phyloP scores from a whole-genome alignment of 352 stramenopile species.

The Peronospora belbahrii region DNA sequence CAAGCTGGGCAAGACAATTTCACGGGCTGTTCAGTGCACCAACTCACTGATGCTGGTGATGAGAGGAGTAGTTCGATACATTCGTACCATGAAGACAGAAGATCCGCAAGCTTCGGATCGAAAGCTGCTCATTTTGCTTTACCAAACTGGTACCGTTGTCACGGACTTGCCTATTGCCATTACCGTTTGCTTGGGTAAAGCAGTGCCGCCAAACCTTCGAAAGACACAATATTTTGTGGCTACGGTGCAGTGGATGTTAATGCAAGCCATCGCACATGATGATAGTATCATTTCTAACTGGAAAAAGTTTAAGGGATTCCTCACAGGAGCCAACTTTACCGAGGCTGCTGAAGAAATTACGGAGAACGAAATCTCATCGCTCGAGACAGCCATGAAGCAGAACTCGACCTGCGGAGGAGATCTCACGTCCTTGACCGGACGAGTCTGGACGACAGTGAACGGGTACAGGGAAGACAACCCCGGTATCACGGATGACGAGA shows the following conservation, averaged over 20 bases:
- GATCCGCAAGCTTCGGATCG: slow-evolving; percentile 15
- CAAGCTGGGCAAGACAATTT: slow-evolving; percentile 19
- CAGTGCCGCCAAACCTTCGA: slow-evolving; percentile 12
- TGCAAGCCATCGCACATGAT: slow-evolving; percentile 17
- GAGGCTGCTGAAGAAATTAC: slow-evolving; percentile 19
- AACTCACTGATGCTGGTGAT: slow-evolving; percentile 23
- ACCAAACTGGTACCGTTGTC: slow-evolving; percentile 22
- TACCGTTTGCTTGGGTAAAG: slow-evolving; percentile 20
- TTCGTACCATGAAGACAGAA: slow-evolving; percentile 19
- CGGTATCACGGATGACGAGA: slow-evolving; percentile 24
- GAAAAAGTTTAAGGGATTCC: slow-evolving; percentile 13
- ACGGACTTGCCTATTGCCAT: slow-evolving; percentile 27
- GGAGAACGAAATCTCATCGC: slow-evolving; percentile 16
- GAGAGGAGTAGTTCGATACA: slow-evolving; percentile 25
- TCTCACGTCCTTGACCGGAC: slow-evolving; percentile 20
- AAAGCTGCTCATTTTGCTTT: slow-evolving; percentile 18
- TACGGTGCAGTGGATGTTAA: slow-evolving; percentile 19
- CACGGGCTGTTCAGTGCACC: slow-evolving; percentile 17
- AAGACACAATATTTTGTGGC: slow-evolving; percentile 13
- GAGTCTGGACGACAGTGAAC: slow-evolving; percentile 18
- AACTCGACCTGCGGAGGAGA: slow-evolving; percentile 26
- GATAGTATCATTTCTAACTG: slow-evolving; percentile 21
- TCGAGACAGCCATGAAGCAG: slow-evolving; percentile 25
- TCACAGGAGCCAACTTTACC: slow-evolving; percentile 23
- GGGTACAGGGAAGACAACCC: slow-evolving; percentile 15